These are phyloP conservation scores for Macrotyloma uniflorum DNA, from an alignment of 306 rosid species.

Conservation along the genomic window DNA sequence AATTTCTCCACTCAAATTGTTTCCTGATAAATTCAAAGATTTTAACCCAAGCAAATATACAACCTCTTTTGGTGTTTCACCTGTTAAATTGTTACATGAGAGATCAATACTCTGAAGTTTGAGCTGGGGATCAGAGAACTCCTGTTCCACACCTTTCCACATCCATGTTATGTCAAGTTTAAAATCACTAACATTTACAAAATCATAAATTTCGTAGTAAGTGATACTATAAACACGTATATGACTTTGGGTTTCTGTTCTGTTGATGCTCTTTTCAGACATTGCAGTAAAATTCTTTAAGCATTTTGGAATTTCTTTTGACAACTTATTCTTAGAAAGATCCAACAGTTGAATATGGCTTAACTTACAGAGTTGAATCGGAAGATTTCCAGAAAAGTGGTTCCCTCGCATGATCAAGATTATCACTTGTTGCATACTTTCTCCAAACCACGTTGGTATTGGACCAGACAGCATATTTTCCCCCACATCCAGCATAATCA, in stretches of 20 bases:
- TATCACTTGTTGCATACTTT: background rate
- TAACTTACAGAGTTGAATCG: background rate
- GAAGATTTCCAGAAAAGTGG: background rate
- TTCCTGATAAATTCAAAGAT: slow-evolving; percentile 7
- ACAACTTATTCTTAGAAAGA: background rate
- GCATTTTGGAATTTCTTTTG: background rate
- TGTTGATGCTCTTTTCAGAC: background rate
- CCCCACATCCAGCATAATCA: slow-evolving; percentile 1
- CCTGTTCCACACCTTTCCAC: slow-evolving; percentile 22
- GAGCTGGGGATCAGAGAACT: slow-evolving; percentile 38
- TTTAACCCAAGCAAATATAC: background rate
- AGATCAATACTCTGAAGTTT: slow-evolving; percentile 22
- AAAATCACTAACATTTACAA: background rate
- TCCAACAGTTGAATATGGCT: background rate
- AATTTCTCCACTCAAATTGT: slow-evolving; percentile 11
- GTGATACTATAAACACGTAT: background rate
- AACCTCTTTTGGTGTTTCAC: background rate
- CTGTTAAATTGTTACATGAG: background rate
- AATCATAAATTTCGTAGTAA: background rate
- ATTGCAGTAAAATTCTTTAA: slow-evolving; percentile 6
- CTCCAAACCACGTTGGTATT: slow-evolving; percentile 38
- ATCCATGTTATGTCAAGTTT: background rate
- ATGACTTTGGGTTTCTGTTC: background rate
- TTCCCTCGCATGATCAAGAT: slow-evolving; percentile 20
- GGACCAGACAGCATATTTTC: background rate